These are phyloP conservation scores for Ustilago curta DNA, from an alignment of 1,284 basidiomycete genomes.

Conservation along the genomic window DNA sequence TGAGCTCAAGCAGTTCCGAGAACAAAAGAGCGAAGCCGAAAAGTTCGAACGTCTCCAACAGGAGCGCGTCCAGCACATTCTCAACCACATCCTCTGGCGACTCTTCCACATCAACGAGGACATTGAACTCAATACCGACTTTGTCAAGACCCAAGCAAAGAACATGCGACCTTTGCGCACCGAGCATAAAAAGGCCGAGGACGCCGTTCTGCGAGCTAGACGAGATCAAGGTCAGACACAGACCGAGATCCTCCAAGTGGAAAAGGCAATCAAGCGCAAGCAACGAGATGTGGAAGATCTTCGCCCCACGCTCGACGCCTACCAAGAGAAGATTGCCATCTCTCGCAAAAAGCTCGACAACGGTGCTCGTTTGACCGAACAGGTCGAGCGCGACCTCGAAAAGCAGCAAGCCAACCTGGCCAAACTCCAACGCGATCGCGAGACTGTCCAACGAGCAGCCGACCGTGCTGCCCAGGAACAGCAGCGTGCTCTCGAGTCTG, in stretches of 20 bases:
- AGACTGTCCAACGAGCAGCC: conserved; percentile 73
- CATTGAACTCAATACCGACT: conserved; percentile 51
- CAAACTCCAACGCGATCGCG: conserved; percentile 78
- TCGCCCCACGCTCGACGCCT: conserved; percentile 65
- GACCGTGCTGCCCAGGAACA: conserved; percentile 76
- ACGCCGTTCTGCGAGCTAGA: conserved; percentile 74
- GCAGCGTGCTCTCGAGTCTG: conserved; percentile 76
- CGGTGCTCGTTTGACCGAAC: conserved; percentile 76
- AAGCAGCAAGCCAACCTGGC: conserved; percentile 76
- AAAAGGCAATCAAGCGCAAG: conserved; percentile 50
- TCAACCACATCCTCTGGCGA: conserved; percentile 87
- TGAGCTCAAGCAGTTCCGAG: conserved; percentile 96
- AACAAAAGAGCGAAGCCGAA: conserved; percentile 93
- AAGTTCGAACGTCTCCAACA: conserved; percentile 83
- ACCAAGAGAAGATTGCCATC: conserved; percentile 89
- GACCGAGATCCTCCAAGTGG: conserved; percentile 52
- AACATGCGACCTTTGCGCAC: conserved; percentile 80
- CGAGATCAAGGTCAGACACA: conserved; percentile 49
- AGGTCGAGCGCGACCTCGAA: conserved; percentile 78
- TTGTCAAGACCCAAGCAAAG: conserved; percentile 66
- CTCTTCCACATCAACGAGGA: conserved; percentile 85
- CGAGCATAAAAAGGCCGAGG: conserved; percentile 84
- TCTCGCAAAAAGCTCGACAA: conserved; percentile 81
- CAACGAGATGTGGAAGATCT: conserved; percentile 49
- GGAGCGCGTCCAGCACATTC: conserved; percentile 81